Base-by-base conservation (phyloP, 2,329 filamentous ascomycete genomes). In the Aspergillus fumigatiaffinis region DNA sequence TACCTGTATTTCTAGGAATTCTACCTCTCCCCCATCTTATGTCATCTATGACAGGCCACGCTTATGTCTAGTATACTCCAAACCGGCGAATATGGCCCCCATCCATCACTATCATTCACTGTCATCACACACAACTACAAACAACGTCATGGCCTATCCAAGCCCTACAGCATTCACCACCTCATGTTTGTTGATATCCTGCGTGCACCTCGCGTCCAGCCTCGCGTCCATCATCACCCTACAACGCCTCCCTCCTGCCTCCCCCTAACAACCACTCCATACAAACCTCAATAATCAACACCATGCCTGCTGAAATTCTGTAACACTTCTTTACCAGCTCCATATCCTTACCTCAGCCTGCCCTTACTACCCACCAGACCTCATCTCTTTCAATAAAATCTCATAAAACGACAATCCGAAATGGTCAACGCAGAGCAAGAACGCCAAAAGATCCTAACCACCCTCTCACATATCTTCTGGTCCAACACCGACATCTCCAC, bases 351-450 rank as follows among this genome's bases (percentile, higher is more conserved):
- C 4, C 44, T 14, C 21, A 21, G 21, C 44, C 42, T 47, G 20
- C 42, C n/a, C 2, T 44, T 21, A 1, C 41, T 4, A 44, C 17
- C 9, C n/a, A 10, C 38, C 7, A n/a, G 17, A 44, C 9, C 41
- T 7, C 17, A 9, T 44, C 41, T 44, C 21, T 20, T 25, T 12
- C 10, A n/a, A 21, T 2, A 26, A 10, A 25, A 28, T 4, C 41
- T 28, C 50, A 29, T 56, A 28, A 41, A 20, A n/a, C 38, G 14
- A 32, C 20, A 32, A 53, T 41, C 46, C 23, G 55, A 44, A 49
- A 60, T 61, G 57, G 41, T 50, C n/a, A 54, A 50, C 46, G 8
- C 54, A 10, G 25, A 38, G 5, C 20, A 28, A n/a, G 58, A 62
- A 20, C 53, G 58, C 41, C 20, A 48, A 7, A 8, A n/a, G 3